phyloP scores from a whole-genome alignment of 257 asterid species.

The Scutellaria minor region DNA sequence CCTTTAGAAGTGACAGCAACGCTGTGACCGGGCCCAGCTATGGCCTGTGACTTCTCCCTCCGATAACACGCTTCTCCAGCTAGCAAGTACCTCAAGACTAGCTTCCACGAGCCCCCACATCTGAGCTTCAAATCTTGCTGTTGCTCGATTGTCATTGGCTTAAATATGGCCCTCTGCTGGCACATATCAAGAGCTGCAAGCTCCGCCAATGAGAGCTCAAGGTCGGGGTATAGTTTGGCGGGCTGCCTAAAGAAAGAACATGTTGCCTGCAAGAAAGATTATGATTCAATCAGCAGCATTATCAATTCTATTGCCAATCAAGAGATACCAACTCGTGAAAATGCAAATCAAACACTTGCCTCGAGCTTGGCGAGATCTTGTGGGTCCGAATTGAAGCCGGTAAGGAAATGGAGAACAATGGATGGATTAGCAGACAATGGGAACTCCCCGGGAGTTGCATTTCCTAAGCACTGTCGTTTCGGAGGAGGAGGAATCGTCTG shows the following conservation, averaged over 20 bases:
- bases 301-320: constrained; percentile 52
- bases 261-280: constrained; percentile 73
- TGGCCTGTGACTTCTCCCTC: constrained; percentile 93
- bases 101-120: constrained; percentile 98
- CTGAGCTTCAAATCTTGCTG: constrained; percentile 60
- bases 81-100: constrained; percentile 82
- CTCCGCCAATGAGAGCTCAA: constrained; percentile 89
- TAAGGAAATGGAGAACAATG: constrained; percentile 90
- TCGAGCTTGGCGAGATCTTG: constrained; percentile 95
- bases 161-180: constrained; percentile 86
- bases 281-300: constrained; percentile 71
- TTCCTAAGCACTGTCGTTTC: constrained; percentile 79
- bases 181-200: constrained; percentile 99
- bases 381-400: constrained; percentile 81
- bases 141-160: constrained; percentile 76
- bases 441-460: constrained; percentile 88
- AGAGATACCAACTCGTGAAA: background rate
- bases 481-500: constrained; percentile 64
- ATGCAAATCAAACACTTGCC: constrained; percentile 66
- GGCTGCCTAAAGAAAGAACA: constrained; percentile 93
- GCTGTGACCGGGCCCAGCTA: constrained; percentile 99
- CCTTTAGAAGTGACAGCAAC: constrained; percentile 87
- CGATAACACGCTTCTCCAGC: constrained; percentile 93
- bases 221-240: constrained; percentile 80
- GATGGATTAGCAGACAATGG: constrained; percentile 96